Conservation (phyloP, 2,329 filamentous ascomycete genomes). For the Aspergillus pseudoglaucus region DNA sequence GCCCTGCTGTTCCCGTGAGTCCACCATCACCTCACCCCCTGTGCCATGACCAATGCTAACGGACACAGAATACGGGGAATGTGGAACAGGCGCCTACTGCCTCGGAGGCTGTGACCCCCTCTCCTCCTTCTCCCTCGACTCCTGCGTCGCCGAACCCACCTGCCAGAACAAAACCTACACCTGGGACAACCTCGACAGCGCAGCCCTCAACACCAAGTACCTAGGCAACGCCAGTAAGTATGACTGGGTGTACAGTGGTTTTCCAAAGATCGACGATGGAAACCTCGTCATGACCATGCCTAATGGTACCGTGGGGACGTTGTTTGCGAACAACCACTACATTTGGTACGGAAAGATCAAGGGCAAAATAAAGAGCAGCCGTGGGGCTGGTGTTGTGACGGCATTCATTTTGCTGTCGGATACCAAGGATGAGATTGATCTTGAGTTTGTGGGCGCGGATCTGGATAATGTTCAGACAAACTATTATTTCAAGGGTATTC, state of each 20-base stretch:
- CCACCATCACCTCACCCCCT: background rate
- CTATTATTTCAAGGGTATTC: constrained; percentile 93
- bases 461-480: constrained; percentile 78
- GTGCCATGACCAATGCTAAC: constrained; percentile 1
- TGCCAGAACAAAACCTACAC: constrained; percentile 70
- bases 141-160: constrained; percentile 55
- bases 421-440: constrained; percentile 97
- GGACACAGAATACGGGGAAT: constrained; percentile 74
- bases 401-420: constrained; percentile 94
- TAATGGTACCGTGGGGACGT: constrained; percentile 73
- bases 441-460: constrained; percentile 83
- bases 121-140: constrained; percentile 64
- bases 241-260: constrained; percentile 86
- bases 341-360: constrained; percentile 96
- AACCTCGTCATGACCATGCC: constrained; percentile 84
- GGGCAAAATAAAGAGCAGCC: constrained; percentile 75
- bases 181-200: constrained; percentile 64
- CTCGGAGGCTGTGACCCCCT: constrained; percentile 89
- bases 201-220: constrained; percentile 70
- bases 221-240: constrained; percentile 71
- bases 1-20: constrained; percentile 78
- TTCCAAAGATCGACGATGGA: constrained; percentile 55
- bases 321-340: constrained; percentile 77
- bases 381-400: constrained; percentile 84
- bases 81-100: constrained; percentile 90